Evolutionary conservation across 1,284 basidiomycete genomes (phyloP).

Genomic region (Uromyces viciae-fabae): DNA sequence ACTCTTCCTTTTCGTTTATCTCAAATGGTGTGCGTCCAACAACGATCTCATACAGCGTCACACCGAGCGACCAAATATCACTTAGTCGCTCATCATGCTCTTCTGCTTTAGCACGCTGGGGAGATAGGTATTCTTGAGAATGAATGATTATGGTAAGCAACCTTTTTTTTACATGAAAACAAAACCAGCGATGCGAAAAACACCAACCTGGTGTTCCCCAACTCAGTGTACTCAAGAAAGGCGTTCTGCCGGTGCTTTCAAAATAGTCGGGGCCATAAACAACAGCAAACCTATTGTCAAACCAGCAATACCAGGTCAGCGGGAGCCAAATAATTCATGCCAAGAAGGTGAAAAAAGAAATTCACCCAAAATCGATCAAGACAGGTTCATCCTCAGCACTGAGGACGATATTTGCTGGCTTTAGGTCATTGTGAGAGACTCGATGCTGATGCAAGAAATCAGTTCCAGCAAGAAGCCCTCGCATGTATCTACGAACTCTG

Average conservation of each 20-base stretch:
- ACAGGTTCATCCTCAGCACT: conserved; percentile 27
- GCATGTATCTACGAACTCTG: conserved; percentile 71
- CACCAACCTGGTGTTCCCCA: conserved; percentile 78
- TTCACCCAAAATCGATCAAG: conserved; percentile 40
- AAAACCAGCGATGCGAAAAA: conserved; percentile 45
- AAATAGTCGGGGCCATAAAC: conserved; percentile 3
- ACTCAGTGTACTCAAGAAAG: conserved; percentile 58
- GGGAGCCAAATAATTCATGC: no score
- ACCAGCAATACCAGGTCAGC: background rate
- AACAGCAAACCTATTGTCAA: conserved; percentile 1
- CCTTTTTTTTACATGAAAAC: conserved; percentile 28
- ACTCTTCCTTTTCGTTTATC: conserved; percentile 70
- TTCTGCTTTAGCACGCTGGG: conserved; percentile 76
- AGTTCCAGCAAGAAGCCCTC: conserved; percentile 76
- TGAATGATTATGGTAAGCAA: conserved; percentile 24
- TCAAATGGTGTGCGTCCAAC: conserved; percentile 88
- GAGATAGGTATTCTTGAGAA: conserved; percentile 69
- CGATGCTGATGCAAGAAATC: conserved; percentile 79
- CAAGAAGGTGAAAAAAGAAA: background rate
- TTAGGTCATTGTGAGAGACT: conserved; percentile 91
- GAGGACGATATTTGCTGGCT: conserved; percentile 60
- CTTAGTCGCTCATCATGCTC: conserved; percentile 86
- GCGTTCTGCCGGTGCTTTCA: conserved; percentile 5
- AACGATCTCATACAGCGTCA: conserved; percentile 88
- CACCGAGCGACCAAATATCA: conserved; percentile 85